Evolutionary conservation across 176 grass and related monocot genomes (phyloP).

Genomic region (Thinopyrum elongatum): DNA sequence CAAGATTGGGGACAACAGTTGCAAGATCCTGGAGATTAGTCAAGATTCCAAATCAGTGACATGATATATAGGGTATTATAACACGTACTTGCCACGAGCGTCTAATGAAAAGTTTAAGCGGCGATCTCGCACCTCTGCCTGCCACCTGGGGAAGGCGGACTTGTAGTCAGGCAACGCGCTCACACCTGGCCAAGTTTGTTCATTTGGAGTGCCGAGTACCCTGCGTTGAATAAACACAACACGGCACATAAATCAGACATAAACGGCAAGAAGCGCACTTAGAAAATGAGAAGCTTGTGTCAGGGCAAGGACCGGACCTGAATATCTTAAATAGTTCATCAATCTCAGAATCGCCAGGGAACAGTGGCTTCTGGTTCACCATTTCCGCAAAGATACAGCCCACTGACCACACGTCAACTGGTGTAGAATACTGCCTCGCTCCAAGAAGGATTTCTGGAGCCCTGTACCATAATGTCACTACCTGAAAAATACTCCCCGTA

Average conservation of each 20-base stretch:
- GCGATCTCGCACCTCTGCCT: constrained; percentile 51
- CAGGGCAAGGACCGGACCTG: no score
- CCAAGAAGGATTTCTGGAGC: constrained; percentile 94
- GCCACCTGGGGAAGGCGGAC: constrained; percentile 90
- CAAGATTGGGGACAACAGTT: constrained; percentile 72
- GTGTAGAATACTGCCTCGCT: constrained; percentile 83
- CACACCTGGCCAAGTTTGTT: constrained; percentile 92
- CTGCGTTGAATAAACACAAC: constrained; percentile 33
- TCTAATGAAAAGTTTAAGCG: constrained; percentile 13
- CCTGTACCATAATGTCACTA: constrained; percentile 95
- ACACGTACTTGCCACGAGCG: not conserved
- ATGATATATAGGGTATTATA: not conserved
- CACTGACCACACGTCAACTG: constrained; percentile 94
- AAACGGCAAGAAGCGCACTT: not conserved
- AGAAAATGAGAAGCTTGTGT: not conserved
- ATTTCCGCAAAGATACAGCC: constrained; percentile 99
- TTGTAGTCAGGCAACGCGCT: constrained; percentile 80
- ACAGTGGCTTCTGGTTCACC: constrained; percentile 86
- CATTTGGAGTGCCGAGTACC: constrained; percentile 83
- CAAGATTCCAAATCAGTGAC: constrained; percentile 15
- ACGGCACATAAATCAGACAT: constrained; percentile 22
- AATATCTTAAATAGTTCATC: constrained; percentile 96
- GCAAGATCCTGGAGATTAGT: constrained; percentile 54
- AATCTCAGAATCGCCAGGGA: constrained; percentile 95
- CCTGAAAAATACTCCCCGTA: constrained; percentile 56